Conservation (phyloP, 2,329 filamentous ascomycete genomes). For the Trichoderma pleuroti region DNA sequence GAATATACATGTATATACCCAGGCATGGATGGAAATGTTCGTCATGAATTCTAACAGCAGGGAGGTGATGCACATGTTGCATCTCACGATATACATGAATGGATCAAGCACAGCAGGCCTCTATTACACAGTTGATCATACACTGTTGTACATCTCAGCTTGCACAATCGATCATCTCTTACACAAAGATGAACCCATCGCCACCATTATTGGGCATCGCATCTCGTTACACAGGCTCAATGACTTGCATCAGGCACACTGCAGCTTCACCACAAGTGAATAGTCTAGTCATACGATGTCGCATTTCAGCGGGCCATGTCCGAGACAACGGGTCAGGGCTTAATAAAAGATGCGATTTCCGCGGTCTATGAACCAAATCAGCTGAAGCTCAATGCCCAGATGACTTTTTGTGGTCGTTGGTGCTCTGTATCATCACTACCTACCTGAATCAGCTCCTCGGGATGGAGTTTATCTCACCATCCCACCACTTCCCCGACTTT, state of each 20-base stretch:
- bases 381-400: background rate
- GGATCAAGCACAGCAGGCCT: background rate
- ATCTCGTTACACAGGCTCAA: background rate
- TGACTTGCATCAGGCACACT: background rate
- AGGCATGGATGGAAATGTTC: background rate
- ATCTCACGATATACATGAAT: background rate
- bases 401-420: background rate
- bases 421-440: rapidly evolving
- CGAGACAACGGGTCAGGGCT: background rate
- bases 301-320: background rate
- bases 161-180: background rate
- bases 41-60: background rate
- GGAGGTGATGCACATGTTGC: background rate
- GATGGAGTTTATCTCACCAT: background rate
- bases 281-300: conserved; percentile 5
- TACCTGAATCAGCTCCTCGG: background rate
- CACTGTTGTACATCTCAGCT: background rate
- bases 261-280: background rate
- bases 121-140: background rate
- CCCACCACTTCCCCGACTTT: background rate
- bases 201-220: background rate
- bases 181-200: background rate
- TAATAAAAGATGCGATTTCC: background rate
- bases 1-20: background rate
- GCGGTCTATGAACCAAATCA: background rate